Conservation (phyloP, 345 rosid species). For the Eutrema japonicum region DNA sequence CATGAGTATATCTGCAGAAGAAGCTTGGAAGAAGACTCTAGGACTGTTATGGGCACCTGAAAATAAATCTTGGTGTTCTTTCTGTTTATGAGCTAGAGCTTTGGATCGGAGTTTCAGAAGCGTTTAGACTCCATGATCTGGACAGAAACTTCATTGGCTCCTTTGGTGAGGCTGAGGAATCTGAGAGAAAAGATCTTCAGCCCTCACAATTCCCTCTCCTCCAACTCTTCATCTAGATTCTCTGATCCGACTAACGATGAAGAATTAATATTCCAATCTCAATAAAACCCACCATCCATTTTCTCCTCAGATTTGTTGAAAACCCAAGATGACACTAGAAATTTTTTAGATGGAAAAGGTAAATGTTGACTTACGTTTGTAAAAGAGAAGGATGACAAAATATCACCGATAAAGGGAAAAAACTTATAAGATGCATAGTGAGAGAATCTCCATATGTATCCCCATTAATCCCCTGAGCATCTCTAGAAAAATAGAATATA, state of each 20-base stretch:
- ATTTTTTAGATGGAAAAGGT: background rate
- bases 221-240: conserved; percentile 58
- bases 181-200: no score
- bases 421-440: no score
- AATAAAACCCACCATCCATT: conserved; percentile 60
- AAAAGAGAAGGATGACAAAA: background rate
- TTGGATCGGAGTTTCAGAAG: conserved; percentile 86
- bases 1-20: no score
- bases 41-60: no score
- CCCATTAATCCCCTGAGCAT: no score
- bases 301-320: conserved; percentile 9
- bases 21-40: no score
- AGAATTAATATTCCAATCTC: conserved; percentile 42
- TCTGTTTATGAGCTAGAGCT: conserved; percentile 59
- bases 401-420: conserved; percentile 1
- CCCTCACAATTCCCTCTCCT: conserved; percentile 13
- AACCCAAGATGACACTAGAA: background rate
- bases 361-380: conserved; percentile 27
- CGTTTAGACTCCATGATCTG: conserved; percentile 91
- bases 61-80: no score
- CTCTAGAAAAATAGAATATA: no score
- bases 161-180: conserved; percentile 76
- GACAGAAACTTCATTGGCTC: conserved; percentile 92
- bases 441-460: no score
- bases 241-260: conserved; percentile 47